Conservation (phyloP, 208 protist genomes). For the Leishmania guyanensis region DNA sequence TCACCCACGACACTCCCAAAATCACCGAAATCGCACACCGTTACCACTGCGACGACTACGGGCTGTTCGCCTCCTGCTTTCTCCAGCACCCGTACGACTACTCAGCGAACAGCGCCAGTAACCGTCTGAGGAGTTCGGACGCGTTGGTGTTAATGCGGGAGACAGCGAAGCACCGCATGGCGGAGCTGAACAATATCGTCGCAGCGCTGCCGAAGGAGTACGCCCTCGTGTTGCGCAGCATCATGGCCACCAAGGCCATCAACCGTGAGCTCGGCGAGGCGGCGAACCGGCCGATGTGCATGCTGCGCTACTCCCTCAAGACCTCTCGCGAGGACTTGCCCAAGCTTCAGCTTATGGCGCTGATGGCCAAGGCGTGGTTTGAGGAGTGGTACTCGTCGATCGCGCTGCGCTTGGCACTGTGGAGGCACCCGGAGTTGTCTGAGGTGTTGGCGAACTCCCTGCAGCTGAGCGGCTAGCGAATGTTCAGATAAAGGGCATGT, state of each 20-base stretch:
- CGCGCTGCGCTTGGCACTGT: conserved; percentile 54
- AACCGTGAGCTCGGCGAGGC: conserved; percentile 78
- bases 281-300: conserved; percentile 74
- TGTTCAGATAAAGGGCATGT: neutral
- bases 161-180: conserved; percentile 74
- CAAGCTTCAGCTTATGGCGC: conserved; percentile 30
- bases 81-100: conserved; percentile 86
- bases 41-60: conserved; percentile 77
- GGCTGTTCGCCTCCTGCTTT: conserved; percentile 85
- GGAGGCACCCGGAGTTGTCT: conserved; percentile 62
- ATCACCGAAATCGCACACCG: conserved; percentile 47
- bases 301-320: conserved; percentile 77
- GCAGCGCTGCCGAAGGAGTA: conserved; percentile 82
- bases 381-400: conserved; percentile 56
- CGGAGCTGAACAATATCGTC: conserved; percentile 80
- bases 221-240: conserved; percentile 85
- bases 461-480: conserved; percentile 48
- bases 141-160: conserved; percentile 71
- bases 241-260: conserved; percentile 88
- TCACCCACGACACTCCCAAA: conserved; percentile 64
- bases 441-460: conserved; percentile 47
- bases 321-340: conserved; percentile 49
- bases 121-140: conserved; percentile 37
- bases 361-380: conserved; percentile 62
- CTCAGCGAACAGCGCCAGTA: conserved; percentile 32